These are phyloP conservation scores for Hemisphaericaspora nanyangensis DNA, from an alignment of 805 yeast genomes.

Conservation along the genomic window DNA sequence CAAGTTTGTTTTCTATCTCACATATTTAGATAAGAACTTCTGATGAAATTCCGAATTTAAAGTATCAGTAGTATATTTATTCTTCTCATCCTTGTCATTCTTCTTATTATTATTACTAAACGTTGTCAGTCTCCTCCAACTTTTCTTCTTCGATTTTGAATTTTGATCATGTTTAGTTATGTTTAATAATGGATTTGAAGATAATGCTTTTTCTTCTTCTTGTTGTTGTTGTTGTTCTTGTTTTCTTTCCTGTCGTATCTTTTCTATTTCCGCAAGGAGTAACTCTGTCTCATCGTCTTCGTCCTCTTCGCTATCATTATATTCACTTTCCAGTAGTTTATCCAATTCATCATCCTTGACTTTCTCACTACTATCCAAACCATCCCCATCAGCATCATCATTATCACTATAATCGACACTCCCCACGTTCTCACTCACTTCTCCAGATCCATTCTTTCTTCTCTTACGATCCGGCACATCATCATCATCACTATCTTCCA, in stretches of 20 bases:
- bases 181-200: constrained; percentile 3
- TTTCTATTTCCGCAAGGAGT: constrained; percentile 16
- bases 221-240: constrained; percentile 6
- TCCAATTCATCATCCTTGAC: constrained; percentile 6
- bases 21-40: constrained; percentile 30
- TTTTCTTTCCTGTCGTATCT: constrained; percentile 14
- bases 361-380: constrained; percentile 2
- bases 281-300: constrained; percentile 16
- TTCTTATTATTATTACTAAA: constrained; percentile 15
- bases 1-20: no score
- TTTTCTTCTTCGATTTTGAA: constrained; percentile 14
- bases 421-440: neutral
- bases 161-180: neutral
- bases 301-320: constrained; percentile 4
- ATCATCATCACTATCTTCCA: neutral
- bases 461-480: neutral
- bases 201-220: constrained; percentile 12
- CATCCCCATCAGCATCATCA: neutral
- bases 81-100: constrained; percentile 2
- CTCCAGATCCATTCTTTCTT: constrained; percentile 1
- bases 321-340: no score
- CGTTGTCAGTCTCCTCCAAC: constrained; percentile 30
- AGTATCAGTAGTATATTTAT: constrained; percentile 29
- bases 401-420: neutral
- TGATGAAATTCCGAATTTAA: constrained; percentile 32